Conservation (phyloP, 2,329 filamentous ascomycete species). For the Hymenoscyphus fructigenus region DNA sequence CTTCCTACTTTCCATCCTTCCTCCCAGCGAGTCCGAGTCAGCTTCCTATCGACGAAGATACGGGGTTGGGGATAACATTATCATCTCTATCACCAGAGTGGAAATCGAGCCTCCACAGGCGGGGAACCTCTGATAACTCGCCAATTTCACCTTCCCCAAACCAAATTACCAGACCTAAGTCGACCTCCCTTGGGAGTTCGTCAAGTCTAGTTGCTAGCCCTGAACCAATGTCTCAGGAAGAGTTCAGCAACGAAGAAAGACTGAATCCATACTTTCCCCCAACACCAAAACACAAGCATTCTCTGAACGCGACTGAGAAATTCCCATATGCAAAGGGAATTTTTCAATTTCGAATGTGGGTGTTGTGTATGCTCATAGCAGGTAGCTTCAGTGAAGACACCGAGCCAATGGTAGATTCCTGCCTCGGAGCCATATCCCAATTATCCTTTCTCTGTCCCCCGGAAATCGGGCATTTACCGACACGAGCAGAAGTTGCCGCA, state of each 20-base stretch:
- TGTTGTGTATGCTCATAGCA: slow-evolving; percentile 14
- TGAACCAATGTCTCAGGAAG: slow-evolving; percentile 4
- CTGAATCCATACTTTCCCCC: background rate
- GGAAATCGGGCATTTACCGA: slow-evolving; percentile 5
- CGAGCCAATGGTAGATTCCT: slow-evolving; percentile 9
- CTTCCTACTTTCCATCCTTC: slow-evolving; percentile 14
- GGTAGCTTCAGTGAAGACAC: slow-evolving; percentile 8
- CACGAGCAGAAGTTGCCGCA: slow-evolving; percentile 10
- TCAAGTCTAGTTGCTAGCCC: background rate
- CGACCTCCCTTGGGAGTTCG: slow-evolving; percentile 3
- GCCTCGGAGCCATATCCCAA: slow-evolving; percentile 12
- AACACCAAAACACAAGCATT: slow-evolving; percentile 5
- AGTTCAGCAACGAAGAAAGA: background rate
- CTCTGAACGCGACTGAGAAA: slow-evolving; percentile 8
- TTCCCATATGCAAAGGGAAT: slow-evolving; percentile 13
- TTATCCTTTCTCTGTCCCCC: slow-evolving; percentile 11
- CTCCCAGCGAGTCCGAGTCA: background rate
- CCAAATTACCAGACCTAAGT: background rate
- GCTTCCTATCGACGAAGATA: background rate
- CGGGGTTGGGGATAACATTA: slow-evolving; percentile 8
- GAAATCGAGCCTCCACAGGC: slow-evolving; percentile 2
- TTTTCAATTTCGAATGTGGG: slow-evolving; percentile 14
- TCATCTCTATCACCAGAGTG: slow-evolving; percentile 11
- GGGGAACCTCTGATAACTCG: slow-evolving; percentile 8
- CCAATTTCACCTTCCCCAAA: background rate